Evolutionary conservation across 139 green algal species (phyloP).

Genomic region (Medakamo hakoo): DNA sequence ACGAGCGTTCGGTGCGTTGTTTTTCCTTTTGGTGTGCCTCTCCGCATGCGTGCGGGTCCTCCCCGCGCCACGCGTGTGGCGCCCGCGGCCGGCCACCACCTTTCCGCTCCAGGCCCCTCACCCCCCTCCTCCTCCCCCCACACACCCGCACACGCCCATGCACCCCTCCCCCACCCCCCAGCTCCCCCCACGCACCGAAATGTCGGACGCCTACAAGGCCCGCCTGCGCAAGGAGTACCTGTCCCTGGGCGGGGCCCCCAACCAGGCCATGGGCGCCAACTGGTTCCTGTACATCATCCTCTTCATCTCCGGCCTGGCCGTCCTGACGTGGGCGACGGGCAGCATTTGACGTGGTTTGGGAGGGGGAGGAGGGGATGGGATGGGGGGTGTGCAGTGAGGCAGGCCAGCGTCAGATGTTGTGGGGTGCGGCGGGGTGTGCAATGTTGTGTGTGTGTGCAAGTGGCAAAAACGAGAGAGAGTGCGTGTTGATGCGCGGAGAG

Average conservation of each 20-base stretch:
- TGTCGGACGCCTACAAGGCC: constrained; percentile 41
- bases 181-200: not conserved
- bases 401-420: too few species aligned
- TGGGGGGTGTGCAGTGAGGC: not conserved
- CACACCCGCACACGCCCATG: too few species aligned
- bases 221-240: constrained; percentile 38
- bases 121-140: too few species aligned
- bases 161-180: too few species aligned
- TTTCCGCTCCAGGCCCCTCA: too few species aligned
- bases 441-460: too few species aligned
- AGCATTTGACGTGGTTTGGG: constrained; percentile 11
- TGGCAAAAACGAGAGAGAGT: not conserved
- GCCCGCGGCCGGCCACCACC: too few species aligned
- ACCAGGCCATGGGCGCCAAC: constrained; percentile 25
- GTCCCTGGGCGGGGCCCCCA: constrained; percentile 25
- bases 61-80: too few species aligned
- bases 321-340: constrained; percentile 33
- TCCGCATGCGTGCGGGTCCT: too few species aligned
- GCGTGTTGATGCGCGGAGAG: too few species aligned
- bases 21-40: too few species aligned
- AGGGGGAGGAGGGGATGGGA: not conserved
- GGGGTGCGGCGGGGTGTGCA: too few species aligned
- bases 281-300: constrained; percentile 51
- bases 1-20: constrained; percentile 5
- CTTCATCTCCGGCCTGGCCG: constrained; percentile 26